These are phyloP conservation scores for Cercospora citrullina DNA, from an alignment of 2,329 filamentous ascomycete genomes.

Conservation along the genomic window DNA sequence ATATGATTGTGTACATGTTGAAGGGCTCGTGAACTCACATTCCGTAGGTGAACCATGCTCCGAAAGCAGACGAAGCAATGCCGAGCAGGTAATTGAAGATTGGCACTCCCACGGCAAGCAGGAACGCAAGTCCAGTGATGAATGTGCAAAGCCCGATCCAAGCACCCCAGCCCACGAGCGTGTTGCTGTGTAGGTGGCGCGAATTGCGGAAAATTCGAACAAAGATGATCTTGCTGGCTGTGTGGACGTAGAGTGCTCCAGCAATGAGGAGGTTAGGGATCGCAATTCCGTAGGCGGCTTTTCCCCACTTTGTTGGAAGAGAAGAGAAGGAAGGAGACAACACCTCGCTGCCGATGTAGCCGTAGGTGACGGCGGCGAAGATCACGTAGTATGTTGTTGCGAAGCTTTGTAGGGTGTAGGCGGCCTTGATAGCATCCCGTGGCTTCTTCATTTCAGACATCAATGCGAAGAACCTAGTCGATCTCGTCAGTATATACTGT, in stretches of 20 bases:
- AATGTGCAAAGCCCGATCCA: slow-evolving; percentile 52
- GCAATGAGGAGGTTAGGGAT: slow-evolving; percentile 54
- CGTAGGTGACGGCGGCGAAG: slow-evolving; percentile 55
- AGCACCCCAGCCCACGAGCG: slow-evolving; percentile 48
- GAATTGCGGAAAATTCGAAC: slow-evolving; percentile 52
- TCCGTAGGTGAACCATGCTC: slow-evolving; percentile 57
- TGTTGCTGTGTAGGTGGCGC: slow-evolving; percentile 52
- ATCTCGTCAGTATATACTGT: no score
- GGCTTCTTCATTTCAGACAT: slow-evolving; percentile 51
- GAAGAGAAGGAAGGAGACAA: slow-evolving; percentile 51
- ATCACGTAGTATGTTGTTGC: slow-evolving; percentile 54
- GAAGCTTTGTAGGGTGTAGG: slow-evolving; percentile 52
- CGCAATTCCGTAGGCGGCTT: slow-evolving; percentile 53
- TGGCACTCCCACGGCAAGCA: slow-evolving; percentile 52
- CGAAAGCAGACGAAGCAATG: slow-evolving; percentile 53
- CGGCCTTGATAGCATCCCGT: slow-evolving; percentile 52
- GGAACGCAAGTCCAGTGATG: slow-evolving; percentile 48
- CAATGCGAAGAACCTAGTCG: neutral
- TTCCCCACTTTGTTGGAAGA: slow-evolving; percentile 49
- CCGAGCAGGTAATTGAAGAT: slow-evolving; percentile 57
- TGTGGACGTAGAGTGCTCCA: slow-evolving; percentile 53
- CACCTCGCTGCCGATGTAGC: slow-evolving; percentile 51
- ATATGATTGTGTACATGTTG: no score
- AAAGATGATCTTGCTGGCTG: slow-evolving; percentile 54
- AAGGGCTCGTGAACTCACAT: slow-evolving; percentile 8